phyloP scores from a whole-genome alignment of 805 yeast genomes.

The Zygosaccharomyces siamensis region DNA sequence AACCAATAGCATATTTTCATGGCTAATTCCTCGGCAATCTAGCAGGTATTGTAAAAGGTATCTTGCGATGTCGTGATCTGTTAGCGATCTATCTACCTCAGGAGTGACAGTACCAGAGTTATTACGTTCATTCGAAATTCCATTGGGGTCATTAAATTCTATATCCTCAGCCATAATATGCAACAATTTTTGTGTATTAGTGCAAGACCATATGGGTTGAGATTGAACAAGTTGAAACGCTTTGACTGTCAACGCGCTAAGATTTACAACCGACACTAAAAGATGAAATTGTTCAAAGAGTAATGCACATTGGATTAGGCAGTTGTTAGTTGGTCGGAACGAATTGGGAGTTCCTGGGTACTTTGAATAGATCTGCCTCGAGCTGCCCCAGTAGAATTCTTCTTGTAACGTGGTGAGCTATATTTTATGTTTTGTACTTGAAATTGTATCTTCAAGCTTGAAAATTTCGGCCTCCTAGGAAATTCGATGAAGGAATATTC shows the following conservation, averaged over 20 bases:
- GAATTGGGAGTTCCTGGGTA: too few relatives aligned
- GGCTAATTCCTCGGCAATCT: slow-evolving; percentile 24
- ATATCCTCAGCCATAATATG: not conserved
- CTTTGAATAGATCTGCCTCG: too few relatives aligned
- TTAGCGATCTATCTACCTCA: not conserved
- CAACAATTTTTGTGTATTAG: not conserved
- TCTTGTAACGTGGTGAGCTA: too few relatives aligned
- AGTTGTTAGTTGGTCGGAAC: too few relatives aligned
- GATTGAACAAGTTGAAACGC: not conserved
- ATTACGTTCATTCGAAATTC: not conserved
- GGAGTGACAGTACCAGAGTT: not conserved
- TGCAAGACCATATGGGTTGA: not conserved
- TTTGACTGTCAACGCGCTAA: not conserved
- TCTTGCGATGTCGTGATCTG: slow-evolving; percentile 10
- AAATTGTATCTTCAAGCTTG: too few relatives aligned
- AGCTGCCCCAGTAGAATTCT: too few relatives aligned
- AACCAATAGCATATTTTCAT: slow-evolving; percentile 21
- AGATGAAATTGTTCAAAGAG: not conserved
- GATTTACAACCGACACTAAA: not conserved
- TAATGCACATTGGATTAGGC: too few relatives aligned
- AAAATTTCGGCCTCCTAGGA: too few relatives aligned
- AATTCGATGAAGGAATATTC: too few relatives aligned
- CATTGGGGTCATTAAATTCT: not conserved
- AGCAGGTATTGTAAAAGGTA: slow-evolving; percentile 25
- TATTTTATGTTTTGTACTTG: too few relatives aligned